Base-by-base conservation (phyloP, 257 asterid species). In the Jacaranda mimosifolia region DNA sequence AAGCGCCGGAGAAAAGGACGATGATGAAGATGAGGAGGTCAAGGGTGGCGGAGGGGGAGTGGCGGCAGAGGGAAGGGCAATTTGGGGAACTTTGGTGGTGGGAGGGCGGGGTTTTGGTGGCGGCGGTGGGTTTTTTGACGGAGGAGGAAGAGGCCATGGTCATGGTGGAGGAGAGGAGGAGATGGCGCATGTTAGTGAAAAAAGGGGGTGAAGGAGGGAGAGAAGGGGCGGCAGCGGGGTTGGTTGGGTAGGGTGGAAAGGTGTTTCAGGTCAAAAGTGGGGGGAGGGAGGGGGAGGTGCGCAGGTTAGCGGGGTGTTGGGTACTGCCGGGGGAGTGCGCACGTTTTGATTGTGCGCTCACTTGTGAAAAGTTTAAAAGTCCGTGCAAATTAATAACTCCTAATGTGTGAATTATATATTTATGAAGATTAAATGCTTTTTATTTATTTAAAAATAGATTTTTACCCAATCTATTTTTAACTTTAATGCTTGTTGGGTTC, bases 41-140 rank as follows among this genome's bases (percentile, higher is more conserved):
- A 4, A 94, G 96, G 40, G 98, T 90, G 84, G 97, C 92, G 78
- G 89, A 88, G 51, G 97, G 92, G 40, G 92, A 85, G 87, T 89
- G 94, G 15, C 89, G 83, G 88, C 91, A 90, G 83, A 81, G 90
- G 77, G 81, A 68, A 4, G 85, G 85, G 86, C 84, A 83, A 13
- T 70, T 79, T n/a, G 84, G 77, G 78, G 76, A 74, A 78, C 2
- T 81, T 75, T 14, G 78, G 32, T 26, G 38, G 74, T 40, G 46
- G 60, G 76, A 15, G 83, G 32, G 32, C 32, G 32, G 32, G 32
- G 32, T 26, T 26, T 26, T 26, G 32, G 32, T 2, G 32, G 32
- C 32, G 32, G 32, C 32, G 32, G 32, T 26, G 32, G 73, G 53
- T 74, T 70, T 78, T 75, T 35, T 67, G 26, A 65, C 68, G 73